Evolutionary conservation across 2,329 filamentous ascomycete species (phyloP), one percentile per base, ranked within the genome.

Genomic region (Colletotrichum limetticola): DNA sequence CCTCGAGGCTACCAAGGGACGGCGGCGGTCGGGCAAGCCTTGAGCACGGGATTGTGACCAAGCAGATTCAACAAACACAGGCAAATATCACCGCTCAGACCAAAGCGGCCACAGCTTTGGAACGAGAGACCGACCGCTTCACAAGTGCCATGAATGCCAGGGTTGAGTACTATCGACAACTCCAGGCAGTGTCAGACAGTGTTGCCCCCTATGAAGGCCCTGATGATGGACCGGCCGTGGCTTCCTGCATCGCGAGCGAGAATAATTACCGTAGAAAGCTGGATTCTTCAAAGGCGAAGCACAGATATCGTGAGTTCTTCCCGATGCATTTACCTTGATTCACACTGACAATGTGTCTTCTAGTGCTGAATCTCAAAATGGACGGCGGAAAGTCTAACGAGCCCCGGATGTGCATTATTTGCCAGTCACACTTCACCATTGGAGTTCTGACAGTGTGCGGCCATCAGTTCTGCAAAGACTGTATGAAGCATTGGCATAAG

Each of bases 401-500:
- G 70, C 86, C 91, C 7, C 89, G 91, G 35, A 91, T 93, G 63
- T 99, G 97, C 80, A 90, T 97, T 68, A 98, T 99, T 76, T 99
- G 97, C 80, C 92, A 94, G 78, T 88, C 89, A 12, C 79, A 86
- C 0, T 97, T 98, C 77, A 91, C 93, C 71, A 85, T 91, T n/a
- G 96, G 96, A 66, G 90, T 93, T 65, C 86, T 96, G 74, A 98
- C 96, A 0, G 89, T 95, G 1, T 98, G 97, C 80, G 96, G 96
- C 0, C 97, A 99, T 79, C 91, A 95, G 75, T 98, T 95, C 80
- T 98, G 96, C 85, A 95, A 94, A 78, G 93, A 94, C 32, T 98
- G 97, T 81, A 92, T 98, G 76, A 86, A 87, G 49, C 77, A 91
- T 14, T 98, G 97, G 97, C 94, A 93, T 85, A 87, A 85, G 69